A percentile compares a stretch with the other conserved stretches of the same genome.
Conservation (phyloP, 306 rosid species). For the Cajanus cajan region DNA sequence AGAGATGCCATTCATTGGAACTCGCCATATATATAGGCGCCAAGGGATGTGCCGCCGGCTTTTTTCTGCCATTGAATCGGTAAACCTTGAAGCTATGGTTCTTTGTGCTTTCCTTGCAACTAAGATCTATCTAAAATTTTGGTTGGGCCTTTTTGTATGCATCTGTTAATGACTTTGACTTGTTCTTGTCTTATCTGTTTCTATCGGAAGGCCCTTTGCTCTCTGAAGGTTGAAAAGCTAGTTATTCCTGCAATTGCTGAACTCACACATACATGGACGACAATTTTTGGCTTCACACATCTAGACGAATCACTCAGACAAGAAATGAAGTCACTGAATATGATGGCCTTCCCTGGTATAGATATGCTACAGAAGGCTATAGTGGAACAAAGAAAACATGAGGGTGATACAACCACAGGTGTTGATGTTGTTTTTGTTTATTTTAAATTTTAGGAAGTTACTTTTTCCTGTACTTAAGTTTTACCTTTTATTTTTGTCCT, state of each 20-base stretch:
- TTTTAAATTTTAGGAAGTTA: slow-evolving; percentile 4
- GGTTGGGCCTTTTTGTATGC: slow-evolving; percentile 13
- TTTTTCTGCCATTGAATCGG: slow-evolving; percentile 83
- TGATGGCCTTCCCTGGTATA: slow-evolving; percentile 89
- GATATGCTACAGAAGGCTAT: slow-evolving; percentile 90
- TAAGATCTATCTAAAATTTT: slow-evolving; percentile 19
- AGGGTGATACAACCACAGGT: slow-evolving; percentile 51
- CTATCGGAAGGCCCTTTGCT: slow-evolving; percentile 65
- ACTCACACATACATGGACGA: slow-evolving; percentile 82
- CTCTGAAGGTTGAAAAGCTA: slow-evolving; percentile 81
- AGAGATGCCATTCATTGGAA: slow-evolving; percentile 99
- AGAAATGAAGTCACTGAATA: slow-evolving; percentile 72
- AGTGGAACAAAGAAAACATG: slow-evolving; percentile 43
- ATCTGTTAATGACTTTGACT: slow-evolving; percentile 26
- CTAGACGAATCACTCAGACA: slow-evolving; percentile 69
- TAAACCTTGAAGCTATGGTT: slow-evolving; percentile 42
- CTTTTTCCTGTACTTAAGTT: slow-evolving; percentile 12
- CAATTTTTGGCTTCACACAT: slow-evolving; percentile 75
- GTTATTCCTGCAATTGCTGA: slow-evolving; percentile 94
- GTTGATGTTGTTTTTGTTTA: not conserved
- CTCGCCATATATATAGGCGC: slow-evolving; percentile 91
- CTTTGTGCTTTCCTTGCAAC: slow-evolving; percentile 25
- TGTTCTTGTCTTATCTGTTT: slow-evolving; percentile 3
- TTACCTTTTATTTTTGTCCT: slow-evolving; percentile 26
- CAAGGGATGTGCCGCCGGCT: slow-evolving; percentile 99